Base-by-base conservation (phyloP, 768 basidiomycete genomes). In the Lactarius pseudohatsudake region DNA sequence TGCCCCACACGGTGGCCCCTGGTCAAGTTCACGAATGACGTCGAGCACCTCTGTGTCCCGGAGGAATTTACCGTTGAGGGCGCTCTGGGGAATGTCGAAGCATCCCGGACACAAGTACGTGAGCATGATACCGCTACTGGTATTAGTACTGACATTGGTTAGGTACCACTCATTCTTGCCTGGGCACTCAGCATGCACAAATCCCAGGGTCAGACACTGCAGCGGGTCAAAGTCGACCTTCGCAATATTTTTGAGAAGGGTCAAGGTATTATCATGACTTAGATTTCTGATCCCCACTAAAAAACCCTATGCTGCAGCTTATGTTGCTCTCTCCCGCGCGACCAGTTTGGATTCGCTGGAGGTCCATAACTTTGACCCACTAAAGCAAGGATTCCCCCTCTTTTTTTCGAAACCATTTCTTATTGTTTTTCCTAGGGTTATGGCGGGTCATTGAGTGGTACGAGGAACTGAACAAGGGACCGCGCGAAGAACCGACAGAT, bases 141-240 rank as follows among this genome's bases (percentile, higher is more conserved):
- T 47, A 38, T 65, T 15, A 26, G 26, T 26, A 7, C 20, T 59
- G 20, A 40, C 34, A 22, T 53, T 28, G 7, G 2, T 36, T 47
- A 85, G 83, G 70, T 87, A 11, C 84, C 85, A 4, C 70, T 89
- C 6, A 87, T 88, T 58, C 77, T 94, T n/a, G 87, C 93, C 0
- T 95, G 92, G 90, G 92, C 93, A 0, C 80, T 95, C 73, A 89
- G 87, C 57, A 86, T 95, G 40, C 92, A 95, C 77, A 96, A 96
- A 74, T 89, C 89, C 4, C 94, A 96, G 74, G 94, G 94, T 0
- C 94, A 95, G 75, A 96, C 94, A 0, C 77, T 96, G 54, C 85
- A 92, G 59, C 81, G 92, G 58, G 92, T 95, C 64, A 90, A 87
- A 66, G 90, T 95, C 4, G 87, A 95, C 72, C 81, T 96, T 32